These are phyloP conservation scores for Hericium alpestre DNA, from an alignment of 768 basidiomycete species.

Conservation along the genomic window DNA sequence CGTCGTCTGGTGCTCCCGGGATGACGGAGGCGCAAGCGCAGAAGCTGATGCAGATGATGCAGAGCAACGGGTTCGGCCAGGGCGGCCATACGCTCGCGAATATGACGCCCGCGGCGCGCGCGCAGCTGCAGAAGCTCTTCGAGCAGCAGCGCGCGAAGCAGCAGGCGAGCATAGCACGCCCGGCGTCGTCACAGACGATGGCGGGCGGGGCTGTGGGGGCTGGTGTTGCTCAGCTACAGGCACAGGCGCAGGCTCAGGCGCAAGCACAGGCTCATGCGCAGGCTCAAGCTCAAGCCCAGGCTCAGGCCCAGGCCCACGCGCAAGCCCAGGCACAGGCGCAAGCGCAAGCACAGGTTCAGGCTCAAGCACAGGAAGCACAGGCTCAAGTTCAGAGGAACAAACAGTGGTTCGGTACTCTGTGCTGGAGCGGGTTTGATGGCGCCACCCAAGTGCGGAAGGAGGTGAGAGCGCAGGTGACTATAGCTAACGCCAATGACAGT, in stretches of 20 bases:
- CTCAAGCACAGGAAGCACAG: neutral
- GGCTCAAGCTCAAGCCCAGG: no score
- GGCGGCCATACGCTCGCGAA: slow-evolving; percentile 1
- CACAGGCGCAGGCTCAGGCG: no score
- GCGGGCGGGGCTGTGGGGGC: neutral
- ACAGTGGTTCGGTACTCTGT: slow-evolving; percentile 8
- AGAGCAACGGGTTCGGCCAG: neutral
- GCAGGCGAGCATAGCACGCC: neutral
- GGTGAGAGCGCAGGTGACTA: slow-evolving; percentile 8
- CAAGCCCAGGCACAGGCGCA: no score
- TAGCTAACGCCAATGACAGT: slow-evolving; percentile 4
- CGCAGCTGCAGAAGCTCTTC: slow-evolving; percentile 10
- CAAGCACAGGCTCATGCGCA: no score
- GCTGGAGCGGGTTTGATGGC: slow-evolving; percentile 10
- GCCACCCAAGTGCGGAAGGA: slow-evolving; percentile 10
- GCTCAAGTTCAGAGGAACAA: neutral
- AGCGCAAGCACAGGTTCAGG: no score
- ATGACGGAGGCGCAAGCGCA: slow-evolving; percentile 1
- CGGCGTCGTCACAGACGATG: neutral
- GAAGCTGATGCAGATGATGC: neutral
- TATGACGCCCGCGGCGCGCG: slow-evolving; percentile 3
- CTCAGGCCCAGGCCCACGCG: no score
- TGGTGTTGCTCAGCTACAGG: no score
- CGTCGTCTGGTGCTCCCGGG: neutral
- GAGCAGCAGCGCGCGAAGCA: slow-evolving; percentile 6